Conservation (phyloP, 2,329 filamentous ascomycete species). For the Fusarium torreyae region DNA sequence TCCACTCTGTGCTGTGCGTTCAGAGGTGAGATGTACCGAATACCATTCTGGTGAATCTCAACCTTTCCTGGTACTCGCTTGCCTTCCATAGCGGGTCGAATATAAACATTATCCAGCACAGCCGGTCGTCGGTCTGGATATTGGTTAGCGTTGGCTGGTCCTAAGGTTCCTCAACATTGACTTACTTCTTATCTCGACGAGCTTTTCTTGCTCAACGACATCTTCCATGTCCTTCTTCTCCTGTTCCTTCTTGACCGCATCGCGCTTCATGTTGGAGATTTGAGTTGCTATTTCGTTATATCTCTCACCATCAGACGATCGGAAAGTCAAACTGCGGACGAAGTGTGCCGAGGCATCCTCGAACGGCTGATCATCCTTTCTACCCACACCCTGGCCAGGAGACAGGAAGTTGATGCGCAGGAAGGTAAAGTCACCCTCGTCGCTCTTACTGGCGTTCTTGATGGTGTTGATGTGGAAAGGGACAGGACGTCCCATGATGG, state of each 20-base stretch:
- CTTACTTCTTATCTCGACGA: slow-evolving; percentile 92
- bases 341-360: slow-evolving; percentile 97
- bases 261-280: slow-evolving; percentile 97
- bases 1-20: slow-evolving; percentile 89
- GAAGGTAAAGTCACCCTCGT: slow-evolving; percentile 94
- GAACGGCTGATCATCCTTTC: slow-evolving; percentile 98
- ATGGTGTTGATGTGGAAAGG: slow-evolving; percentile 98
- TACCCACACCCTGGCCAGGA: slow-evolving; percentile 94
- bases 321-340: slow-evolving; percentile 93
- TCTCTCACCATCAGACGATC: slow-evolving; percentile 88
- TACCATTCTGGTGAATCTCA: slow-evolving; percentile 99
- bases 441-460: slow-evolving; percentile 98
- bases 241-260: slow-evolving; percentile 91
- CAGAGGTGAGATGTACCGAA: slow-evolving; percentile 89
- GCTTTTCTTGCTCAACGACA: slow-evolving; percentile 98
- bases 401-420: slow-evolving; percentile 97
- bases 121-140: slow-evolving; percentile 87
- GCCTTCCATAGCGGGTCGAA: slow-evolving; percentile 94
- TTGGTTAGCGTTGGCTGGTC: slow-evolving; percentile 56
- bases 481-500: slow-evolving; percentile 97
- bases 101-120: slow-evolving; percentile 93
- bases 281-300: slow-evolving; percentile 93
- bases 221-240: slow-evolving; percentile 99
- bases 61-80: slow-evolving; percentile 97
- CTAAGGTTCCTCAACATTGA: slow-evolving; percentile 29